A percentile compares a stretch with the other conserved stretches of the same genome.
These are phyloP conservation scores for Fusarium fracticaudum DNA, from an alignment of 2,329 filamentous ascomycete species.

Conservation along the genomic window DNA sequence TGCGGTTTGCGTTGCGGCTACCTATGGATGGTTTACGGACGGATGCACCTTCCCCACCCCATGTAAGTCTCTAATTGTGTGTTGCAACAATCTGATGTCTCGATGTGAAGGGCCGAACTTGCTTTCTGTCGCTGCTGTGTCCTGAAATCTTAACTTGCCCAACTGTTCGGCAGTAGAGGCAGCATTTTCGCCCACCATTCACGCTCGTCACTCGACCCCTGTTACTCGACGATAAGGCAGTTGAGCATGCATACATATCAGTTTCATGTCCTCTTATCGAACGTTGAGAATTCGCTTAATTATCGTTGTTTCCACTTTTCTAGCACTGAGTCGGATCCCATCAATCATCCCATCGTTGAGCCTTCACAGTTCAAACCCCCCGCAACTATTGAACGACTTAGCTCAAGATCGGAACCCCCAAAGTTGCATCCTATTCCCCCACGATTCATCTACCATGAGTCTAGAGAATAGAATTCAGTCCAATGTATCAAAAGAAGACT, in stretches of 20 bases:
- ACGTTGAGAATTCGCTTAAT: slow-evolving; percentile 7
- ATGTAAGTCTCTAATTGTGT: neutral
- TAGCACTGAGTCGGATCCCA: neutral
- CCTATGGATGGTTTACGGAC: neutral
- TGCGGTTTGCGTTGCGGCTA: slow-evolving; percentile 3
- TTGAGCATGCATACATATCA: neutral
- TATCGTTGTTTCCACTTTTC: slow-evolving; percentile 8
- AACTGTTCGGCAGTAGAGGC: neutral
- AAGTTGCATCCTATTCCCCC: slow-evolving; percentile 22
- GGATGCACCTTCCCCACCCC: slow-evolving; percentile 12
- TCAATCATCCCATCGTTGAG: neutral
- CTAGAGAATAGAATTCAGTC: neutral
- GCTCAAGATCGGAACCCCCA: slow-evolving; percentile 22
- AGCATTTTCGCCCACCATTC: neutral
- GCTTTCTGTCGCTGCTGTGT: neutral
- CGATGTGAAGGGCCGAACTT: neutral
- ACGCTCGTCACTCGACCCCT: neutral
- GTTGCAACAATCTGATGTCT: neutral
- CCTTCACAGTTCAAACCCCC: slow-evolving; percentile 1
- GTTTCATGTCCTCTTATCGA: slow-evolving; percentile 10
- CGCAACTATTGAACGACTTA: slow-evolving; percentile 15
- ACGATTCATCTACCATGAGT: slow-evolving; percentile 4
- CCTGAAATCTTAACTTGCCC: neutral
- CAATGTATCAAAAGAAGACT: slow-evolving; percentile 1
- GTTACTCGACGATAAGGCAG: neutral